Base-by-base conservation (phyloP, 495 filamentous ascomycete species). In the Talaromyces liani region DNA sequence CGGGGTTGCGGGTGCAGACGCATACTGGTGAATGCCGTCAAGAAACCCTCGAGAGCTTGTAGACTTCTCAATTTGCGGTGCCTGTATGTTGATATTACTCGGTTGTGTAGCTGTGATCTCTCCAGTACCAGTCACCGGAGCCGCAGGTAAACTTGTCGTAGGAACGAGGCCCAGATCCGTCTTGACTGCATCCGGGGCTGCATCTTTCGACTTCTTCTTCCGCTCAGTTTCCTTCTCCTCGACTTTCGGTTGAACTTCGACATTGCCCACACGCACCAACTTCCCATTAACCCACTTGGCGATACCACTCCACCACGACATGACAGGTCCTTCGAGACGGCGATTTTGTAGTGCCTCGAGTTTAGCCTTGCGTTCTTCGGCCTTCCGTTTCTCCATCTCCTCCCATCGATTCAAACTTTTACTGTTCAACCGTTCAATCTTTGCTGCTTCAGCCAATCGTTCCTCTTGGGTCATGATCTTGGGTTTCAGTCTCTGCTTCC, bases 351-450 rank as follows among this genome's bases (percentile, higher is more conserved):
- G 71, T 18, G 91, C 92, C 25, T 91, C 91, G 49, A 96, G 84
- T 73, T 89, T 93, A 25, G 85, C 87, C 70, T 84, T 80, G 68
- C 91, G 80, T 72, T 93, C 91, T 69, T 94, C 91, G 27, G 91
- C 88, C 64, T 93, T 85, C 68, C 85, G 83, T 76, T 90, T 90
- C 77, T 98, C 94, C 14, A 88, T 87, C 71, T 91, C 89, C 74
- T 98, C 93, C 93, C 94, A 98, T 45, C 89, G 83, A 68, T 92
- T 96, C 68, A 98, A 74, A 78, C 91, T 97, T 80, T 93, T 96
- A 58, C 88, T 83, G 68, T 97, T 98, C 64, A 84, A 77, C 73
- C 87, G 86, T 72, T 97, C 93, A 31, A 92, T 85, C 67, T 87
- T 77, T 27, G 87, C 92, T 24, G 93, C 94, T 72, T 96, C 91